Conservation (phyloP, 768 basidiomycete genomes). For the Rhodotorula sphaerocarpa region DNA sequence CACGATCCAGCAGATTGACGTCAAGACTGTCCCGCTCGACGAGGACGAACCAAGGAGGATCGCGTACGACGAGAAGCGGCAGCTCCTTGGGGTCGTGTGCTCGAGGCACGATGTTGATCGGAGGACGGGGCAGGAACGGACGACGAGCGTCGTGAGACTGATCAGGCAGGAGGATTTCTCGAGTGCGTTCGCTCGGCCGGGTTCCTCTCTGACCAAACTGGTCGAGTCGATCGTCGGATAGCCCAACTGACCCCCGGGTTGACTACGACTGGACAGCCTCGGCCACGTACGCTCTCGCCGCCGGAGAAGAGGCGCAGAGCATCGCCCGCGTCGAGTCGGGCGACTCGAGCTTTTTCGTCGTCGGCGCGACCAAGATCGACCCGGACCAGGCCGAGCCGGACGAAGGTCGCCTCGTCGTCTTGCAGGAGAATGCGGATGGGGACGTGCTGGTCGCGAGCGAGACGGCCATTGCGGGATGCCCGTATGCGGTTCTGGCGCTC, state of each 20-base stretch:
- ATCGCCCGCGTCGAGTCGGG: background rate
- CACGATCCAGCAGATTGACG: constrained; percentile 68
- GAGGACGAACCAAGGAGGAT: constrained; percentile 64
- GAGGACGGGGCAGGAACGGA: constrained; percentile 50
- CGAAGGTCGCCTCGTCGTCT: constrained; percentile 28
- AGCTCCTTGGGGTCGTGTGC: constrained; percentile 61
- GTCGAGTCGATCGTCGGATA: too few relatives aligned
- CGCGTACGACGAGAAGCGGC: constrained; percentile 52
- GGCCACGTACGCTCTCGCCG: background rate
- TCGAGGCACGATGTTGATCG: constrained; percentile 52
- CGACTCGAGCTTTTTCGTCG: constrained; percentile 40
- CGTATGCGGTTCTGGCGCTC: constrained; percentile 54
- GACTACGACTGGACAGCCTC: constrained; percentile 5
- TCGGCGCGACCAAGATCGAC: constrained; percentile 45
- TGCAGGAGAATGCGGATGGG: background rate
- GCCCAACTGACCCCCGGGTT: too few relatives aligned
- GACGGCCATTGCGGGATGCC: constrained; percentile 55
- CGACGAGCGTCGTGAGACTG: constrained; percentile 57
- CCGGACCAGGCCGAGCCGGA: constrained; percentile 28
- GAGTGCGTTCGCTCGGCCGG: constrained; percentile 47
- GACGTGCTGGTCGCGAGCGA: constrained; percentile 38
- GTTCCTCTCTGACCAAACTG: too few relatives aligned
- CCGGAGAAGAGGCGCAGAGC: constrained; percentile 17
- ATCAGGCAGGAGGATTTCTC: constrained; percentile 59
- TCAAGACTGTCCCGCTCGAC: constrained; percentile 65